Conservation (phyloP, 2,329 filamentous ascomycete species). For the Hypoxylon sp. region DNA sequence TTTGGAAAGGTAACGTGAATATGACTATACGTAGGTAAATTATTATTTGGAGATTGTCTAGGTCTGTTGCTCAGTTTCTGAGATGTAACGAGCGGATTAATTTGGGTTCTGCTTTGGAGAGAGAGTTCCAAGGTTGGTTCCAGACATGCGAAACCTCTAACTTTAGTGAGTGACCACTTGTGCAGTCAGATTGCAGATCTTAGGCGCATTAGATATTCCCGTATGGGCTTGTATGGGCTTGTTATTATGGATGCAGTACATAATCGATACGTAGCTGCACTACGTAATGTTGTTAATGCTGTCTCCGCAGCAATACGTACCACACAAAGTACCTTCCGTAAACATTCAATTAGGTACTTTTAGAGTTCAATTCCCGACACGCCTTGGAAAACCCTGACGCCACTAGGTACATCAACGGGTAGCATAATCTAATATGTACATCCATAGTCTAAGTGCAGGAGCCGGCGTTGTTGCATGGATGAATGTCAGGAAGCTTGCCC, state of each 20-base stretch:
- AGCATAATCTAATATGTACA: conserved; percentile 2
- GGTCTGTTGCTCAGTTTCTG: conserved; percentile 24
- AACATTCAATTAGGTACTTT: background rate
- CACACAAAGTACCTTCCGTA: conserved; percentile 18
- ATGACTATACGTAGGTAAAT: conserved; percentile 26
- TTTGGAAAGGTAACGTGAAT: conserved; percentile 30
- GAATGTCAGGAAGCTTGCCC: conserved; percentile 12
- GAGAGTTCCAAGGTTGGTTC: conserved; percentile 31
- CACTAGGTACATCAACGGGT: background rate
- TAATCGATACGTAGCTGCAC: conserved; percentile 33
- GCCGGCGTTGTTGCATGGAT: conserved; percentile 22
- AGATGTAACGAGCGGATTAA: conserved; percentile 37
- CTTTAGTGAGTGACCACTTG: conserved; percentile 29
- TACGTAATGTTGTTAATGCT: conserved; percentile 29
- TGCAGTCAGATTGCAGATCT: conserved; percentile 42
- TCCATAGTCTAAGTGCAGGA: conserved; percentile 2
- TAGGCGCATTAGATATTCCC: conserved; percentile 39
- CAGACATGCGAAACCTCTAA: conserved; percentile 40
- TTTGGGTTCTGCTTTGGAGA: conserved; percentile 32
- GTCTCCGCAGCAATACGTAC: conserved; percentile 18
- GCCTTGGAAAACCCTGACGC: conserved; percentile 11
- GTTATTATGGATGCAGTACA: conserved; percentile 8
- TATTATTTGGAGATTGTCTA: conserved; percentile 32
- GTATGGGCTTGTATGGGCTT: conserved; percentile 7
- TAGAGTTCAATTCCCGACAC: conserved; percentile 15